Percentiles rank a stretch among this genome's conserved stretches.
Conservation (phyloP, 106 monocot genomes). For the Alisma plantagoaquatica region DNA sequence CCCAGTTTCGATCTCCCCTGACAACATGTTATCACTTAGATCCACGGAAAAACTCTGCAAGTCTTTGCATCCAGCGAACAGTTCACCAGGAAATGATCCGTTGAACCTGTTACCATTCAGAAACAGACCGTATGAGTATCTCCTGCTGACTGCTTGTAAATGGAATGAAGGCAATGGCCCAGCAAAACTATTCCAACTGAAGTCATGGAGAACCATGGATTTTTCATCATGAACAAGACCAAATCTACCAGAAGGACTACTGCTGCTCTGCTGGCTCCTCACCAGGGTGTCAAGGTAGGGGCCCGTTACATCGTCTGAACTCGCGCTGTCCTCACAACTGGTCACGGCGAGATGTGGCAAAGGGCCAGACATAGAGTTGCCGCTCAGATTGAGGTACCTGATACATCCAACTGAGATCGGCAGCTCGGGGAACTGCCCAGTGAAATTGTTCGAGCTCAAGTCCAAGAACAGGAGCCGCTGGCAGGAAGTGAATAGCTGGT, state of each 20-base stretch:
- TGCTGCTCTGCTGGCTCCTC: no score
- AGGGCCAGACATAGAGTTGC: conserved; percentile 30
- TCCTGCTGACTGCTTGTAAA: conserved; percentile 8
- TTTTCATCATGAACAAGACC: conserved; percentile 8
- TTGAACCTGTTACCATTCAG: conserved; percentile 41
- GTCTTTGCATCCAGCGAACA: conserved; percentile 23
- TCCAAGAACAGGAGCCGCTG: conserved; percentile 35
- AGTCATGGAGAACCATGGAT: conserved; percentile 36
- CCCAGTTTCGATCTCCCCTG: conserved; percentile 19
- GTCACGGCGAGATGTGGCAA: neutral
- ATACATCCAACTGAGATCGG: conserved; percentile 22
- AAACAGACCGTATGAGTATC: conserved; percentile 31
- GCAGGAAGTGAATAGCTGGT: conserved; percentile 27
- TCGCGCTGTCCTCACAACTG: conserved; percentile 16
- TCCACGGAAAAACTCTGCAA: conserved; percentile 30
- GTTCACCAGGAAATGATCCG: conserved; percentile 23
- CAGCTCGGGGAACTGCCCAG: conserved; percentile 24
- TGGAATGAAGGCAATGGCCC: conserved; percentile 35
- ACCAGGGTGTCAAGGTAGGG: conserved; percentile 20
- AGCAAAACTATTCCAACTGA: conserved; percentile 41
- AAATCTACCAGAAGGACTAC: no score
- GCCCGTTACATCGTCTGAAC: conserved; percentile 17
- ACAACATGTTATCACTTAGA: conserved; percentile 33
- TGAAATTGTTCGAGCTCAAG: conserved; percentile 45
- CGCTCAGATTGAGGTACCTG: conserved; percentile 44